Evolutionary conservation across 164 flowering plant species (phyloP).

Genomic region (Amborella trichopoda): DNA sequence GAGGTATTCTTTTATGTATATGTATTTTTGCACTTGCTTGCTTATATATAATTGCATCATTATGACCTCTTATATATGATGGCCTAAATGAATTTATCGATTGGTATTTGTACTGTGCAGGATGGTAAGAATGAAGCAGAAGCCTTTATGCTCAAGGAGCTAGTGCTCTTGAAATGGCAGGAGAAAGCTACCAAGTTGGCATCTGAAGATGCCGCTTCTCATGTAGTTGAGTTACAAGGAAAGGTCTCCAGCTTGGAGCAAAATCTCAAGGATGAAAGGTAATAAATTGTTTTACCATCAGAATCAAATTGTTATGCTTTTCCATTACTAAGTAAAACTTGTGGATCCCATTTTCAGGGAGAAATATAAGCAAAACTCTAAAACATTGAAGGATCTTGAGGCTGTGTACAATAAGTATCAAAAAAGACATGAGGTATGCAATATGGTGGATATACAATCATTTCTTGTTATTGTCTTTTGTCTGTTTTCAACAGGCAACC

Average conservation of each 20-base stretch:
- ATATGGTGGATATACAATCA: not conserved
- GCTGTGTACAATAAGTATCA: slow-evolving; percentile 49
- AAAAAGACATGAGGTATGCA: slow-evolving; percentile 68
- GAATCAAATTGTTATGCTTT: not conserved
- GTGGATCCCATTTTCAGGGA: slow-evolving; percentile 29
- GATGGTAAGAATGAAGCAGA: slow-evolving; percentile 94
- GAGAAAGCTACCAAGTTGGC: slow-evolving; percentile 82
- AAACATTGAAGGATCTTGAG: slow-evolving; percentile 70
- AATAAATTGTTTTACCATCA: slow-evolving; percentile 1
- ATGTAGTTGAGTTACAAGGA: slow-evolving; percentile 39
- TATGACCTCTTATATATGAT: not conserved
- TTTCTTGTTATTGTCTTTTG: not conserved
- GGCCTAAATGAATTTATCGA: too few species aligned
- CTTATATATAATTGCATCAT: not conserved
- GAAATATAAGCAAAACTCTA: slow-evolving; percentile 44
- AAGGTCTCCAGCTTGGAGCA: slow-evolving; percentile 50
- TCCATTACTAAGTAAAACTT: not conserved
- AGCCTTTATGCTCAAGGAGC: slow-evolving; percentile 82
- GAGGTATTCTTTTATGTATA: slow-evolving; percentile 37
- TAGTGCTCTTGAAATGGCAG: slow-evolving; percentile 81
- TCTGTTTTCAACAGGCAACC: not conserved
- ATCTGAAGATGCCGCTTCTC: slow-evolving; percentile 41
- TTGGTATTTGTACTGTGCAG: slow-evolving; percentile 19
- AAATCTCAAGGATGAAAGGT: slow-evolving; percentile 68
- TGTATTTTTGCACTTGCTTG: not conserved